Percentiles rank a stretch among this genome's conserved stretches.
These are phyloP conservation scores for Arabidopsis lyrata DNA, from an alignment of 441 rosid species.

Conservation along the genomic window DNA sequence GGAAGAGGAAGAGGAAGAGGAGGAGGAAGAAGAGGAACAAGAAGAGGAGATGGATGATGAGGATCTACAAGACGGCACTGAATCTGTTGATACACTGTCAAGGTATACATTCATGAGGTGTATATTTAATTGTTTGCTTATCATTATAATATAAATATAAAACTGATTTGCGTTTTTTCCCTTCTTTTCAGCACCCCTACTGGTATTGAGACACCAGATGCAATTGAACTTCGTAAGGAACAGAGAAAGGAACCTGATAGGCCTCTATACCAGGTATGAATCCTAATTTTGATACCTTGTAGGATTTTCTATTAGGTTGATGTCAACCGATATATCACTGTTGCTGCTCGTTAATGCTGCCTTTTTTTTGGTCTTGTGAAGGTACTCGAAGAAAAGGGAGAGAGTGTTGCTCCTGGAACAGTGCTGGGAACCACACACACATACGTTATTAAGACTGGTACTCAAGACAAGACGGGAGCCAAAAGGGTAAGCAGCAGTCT, in stretches of 20 bases:
- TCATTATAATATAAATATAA: neutral
- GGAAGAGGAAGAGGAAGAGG: constrained; percentile 93
- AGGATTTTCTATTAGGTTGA: neutral
- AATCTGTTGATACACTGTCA: constrained; percentile 96
- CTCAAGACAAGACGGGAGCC: constrained; percentile 87
- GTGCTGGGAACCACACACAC: constrained; percentile 93
- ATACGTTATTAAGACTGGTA: constrained; percentile 73
- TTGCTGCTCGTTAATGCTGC: neutral
- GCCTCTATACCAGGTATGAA: constrained; percentile 89
- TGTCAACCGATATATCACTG: neutral
- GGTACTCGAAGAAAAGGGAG: constrained; percentile 95
- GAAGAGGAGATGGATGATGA: constrained; percentile 83
- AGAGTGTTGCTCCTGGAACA: constrained; percentile 86
- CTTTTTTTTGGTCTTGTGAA: constrained; percentile 31
- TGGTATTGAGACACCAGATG: constrained; percentile 99
- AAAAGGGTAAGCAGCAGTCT: constrained; percentile 83
- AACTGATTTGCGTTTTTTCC: neutral
- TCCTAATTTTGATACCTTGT: constrained; percentile 11
- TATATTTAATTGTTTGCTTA: constrained; percentile 12
- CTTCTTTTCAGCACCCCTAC: constrained; percentile 80
- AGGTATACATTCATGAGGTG: constrained; percentile 28
- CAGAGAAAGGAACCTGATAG: constrained; percentile 97
- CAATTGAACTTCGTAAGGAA: constrained; percentile 85
- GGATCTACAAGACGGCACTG: constrained; percentile 87
- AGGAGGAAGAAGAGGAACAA: constrained; percentile 76